Base-by-base conservation (phyloP, 805 yeast genomes). In the Barnettozyma californica region DNA sequence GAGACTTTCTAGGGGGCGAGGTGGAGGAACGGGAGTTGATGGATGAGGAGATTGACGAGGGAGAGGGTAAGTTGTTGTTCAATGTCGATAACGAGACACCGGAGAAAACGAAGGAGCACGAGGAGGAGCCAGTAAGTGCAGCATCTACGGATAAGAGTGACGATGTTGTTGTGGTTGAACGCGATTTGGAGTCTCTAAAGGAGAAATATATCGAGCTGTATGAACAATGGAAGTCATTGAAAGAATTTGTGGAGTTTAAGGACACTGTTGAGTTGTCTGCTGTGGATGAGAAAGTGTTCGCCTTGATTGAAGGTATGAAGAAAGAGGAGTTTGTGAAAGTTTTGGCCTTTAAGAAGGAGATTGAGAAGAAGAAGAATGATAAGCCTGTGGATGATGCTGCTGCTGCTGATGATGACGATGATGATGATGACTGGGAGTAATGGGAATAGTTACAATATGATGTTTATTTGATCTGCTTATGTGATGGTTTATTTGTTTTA, bases 341-440 rank as follows among this genome's bases (percentile, higher is more conserved):
- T 10, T 8, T 45, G 6, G 25, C 18, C 3, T 45, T 21, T 31
- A 16, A 21, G 36, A 16, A 20, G 33, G 50, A 11, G 46, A 46
- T 18, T 53, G 56, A 95, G 89, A 58, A 69, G 70, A 58, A 69
- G 70, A 58, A 74, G 80, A 61, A 75, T 96, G 33, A 5, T 9
- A 42, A 35, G 23, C 51, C 37, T 4, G 43, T 41, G 36, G 41
- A 47, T 19, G 29, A 47, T 14, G 19, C 43, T 9, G 52, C 33
- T 16, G 56, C 53, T 7, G 56, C 54, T 9, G 55, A 57, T 4
- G 56, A 53, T 1, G 53, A 53, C 3, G 54, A 54, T 1, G 54
- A 43, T 5, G 49, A 44, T 5, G 48, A 45, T 23, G 51, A 49
- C 18, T 46, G 49, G 49, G 49, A 46, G n/a, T 46, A 41, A 18